phyloP scores from a whole-genome alignment of 1,139 yeast genomes.

The Candida glucosophila region DNA sequence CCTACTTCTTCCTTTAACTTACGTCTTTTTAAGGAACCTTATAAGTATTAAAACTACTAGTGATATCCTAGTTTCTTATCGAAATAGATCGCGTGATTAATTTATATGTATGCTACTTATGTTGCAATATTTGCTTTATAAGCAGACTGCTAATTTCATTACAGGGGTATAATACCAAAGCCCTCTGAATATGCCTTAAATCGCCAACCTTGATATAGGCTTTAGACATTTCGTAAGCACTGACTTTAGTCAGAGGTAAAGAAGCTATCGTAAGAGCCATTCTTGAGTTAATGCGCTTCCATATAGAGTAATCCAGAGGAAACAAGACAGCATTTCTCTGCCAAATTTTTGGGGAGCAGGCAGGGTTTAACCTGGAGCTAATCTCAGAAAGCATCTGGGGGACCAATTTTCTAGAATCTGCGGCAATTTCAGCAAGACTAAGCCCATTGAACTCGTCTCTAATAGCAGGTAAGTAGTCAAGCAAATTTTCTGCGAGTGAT shows the following conservation, averaged over 20 bases:
- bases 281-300: slow-evolving; percentile 52
- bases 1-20: too few relatives aligned
- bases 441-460: slow-evolving; percentile 56
- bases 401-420: slow-evolving; percentile 45
- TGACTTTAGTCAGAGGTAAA: slow-evolving; percentile 41
- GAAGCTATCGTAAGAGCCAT: slow-evolving; percentile 40
- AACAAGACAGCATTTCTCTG: slow-evolving; percentile 63
- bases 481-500: slow-evolving; percentile 54
- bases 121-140: too few relatives aligned
- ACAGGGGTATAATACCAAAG: slow-evolving; percentile 29
- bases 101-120: too few relatives aligned
- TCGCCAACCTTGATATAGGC: slow-evolving; percentile 40
- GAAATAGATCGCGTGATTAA: too few relatives aligned
- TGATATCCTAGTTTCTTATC: too few relatives aligned
- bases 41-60: too few relatives aligned
- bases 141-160: too few relatives aligned
- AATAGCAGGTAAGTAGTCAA: slow-evolving; percentile 55
- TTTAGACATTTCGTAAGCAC: slow-evolving; percentile 43
- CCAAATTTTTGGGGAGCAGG: slow-evolving; percentile 35
- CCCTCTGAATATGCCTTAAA: slow-evolving; percentile 52
- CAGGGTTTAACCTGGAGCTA: slow-evolving; percentile 19
- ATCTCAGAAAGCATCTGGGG: slow-evolving; percentile 56
- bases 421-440: slow-evolving; percentile 36
- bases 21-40: too few relatives aligned
- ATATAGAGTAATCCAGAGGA: slow-evolving; percentile 60